Base-by-base conservation (phyloP, 148 eudicot genomes). In the Nyssa sinensis region DNA sequence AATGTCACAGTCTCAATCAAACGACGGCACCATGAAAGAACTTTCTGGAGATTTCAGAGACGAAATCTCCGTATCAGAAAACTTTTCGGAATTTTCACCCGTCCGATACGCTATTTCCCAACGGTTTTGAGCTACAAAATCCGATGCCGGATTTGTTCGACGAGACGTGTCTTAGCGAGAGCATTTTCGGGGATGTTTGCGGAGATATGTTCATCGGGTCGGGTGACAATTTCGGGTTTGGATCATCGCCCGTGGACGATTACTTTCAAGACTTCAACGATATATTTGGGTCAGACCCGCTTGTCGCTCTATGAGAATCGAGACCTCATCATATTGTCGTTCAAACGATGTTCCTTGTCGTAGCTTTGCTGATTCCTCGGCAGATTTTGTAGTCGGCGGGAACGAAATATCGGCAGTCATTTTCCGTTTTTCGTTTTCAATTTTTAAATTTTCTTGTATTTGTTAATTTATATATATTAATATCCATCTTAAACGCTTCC, bases 221-320 rank as follows among this genome's bases (percentile, higher is more conserved):
- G 29, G 63, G 70, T n/a, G 70, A 70, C 13, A 86, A 81, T 44
- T 70, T 76, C 34, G 88, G 86, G 59, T 77, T 81, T 73, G 88
- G 84, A 41, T 73, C 77, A 0, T 71, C 84, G 30, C 64, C 71
- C 14, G 29, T 21, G 6, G 83, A 78, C 28, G 93, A 90, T 59
- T 78, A 78, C 58, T 81, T 83, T 17, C 86, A 86, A 32, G 97
- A 93, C 66, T 77, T 88, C 12, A 89, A 90, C 9, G 97, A 93
- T 31, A 67, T 90, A 75, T 90, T 90, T 75, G 91, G 90, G 81
- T 87, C 91, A 82, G 97, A 88, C 73, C 87, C 90, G 47, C 85
- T 88, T 1, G 77, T 84, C 61, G 85, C 82, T 17, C 61, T 86
- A 0, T 88, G 72, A 83, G 16, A 27, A 6, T 34, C 17, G 10